Base-by-base conservation (phyloP, 495 filamentous ascomycete species). In the Letharia lupina region DNA sequence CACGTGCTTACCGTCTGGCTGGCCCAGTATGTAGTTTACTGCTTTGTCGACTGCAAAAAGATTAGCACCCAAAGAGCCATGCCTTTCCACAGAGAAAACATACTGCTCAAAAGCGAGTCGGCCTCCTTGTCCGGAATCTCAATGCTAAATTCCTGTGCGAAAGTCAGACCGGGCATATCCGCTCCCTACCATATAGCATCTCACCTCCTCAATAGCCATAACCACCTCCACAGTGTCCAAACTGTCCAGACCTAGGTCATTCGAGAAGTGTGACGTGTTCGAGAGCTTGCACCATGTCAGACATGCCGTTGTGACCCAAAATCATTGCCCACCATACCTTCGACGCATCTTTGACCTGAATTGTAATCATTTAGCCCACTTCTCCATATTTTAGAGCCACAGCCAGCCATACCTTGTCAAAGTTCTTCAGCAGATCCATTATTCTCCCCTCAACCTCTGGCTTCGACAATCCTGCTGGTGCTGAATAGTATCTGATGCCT, bases 81-180 rank as follows among this genome's bases (percentile, higher is more conserved):
- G 7, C 31, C 33, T 57, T 23, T 44, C 16, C 1, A 39, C 67
- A 77, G 70, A 41, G 42, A 5, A 10, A 57, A 83, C 93, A 70
- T 92, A 96, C 93, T 87, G 75, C 91, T 96, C 84, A 93, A 91
- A 77, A 98, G 96, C 69, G 85, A 83, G 80, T 98, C 94, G 69
- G 94, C 95, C 74, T 97, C 93, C 83, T 97, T 98, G 79, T 98
- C 94, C 69, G 94, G 95, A 77, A 98, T 98, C 85, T 98, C 94
- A 80, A 98, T 94, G 86, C 92, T 97, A 80, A 98, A 98, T 78
- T 98, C 94, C 93, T 98, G 74, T 77, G 60, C 48, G 65, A 48
- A 68, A 52, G 50, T 78, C 61, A 77, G 72, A 33, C 15, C 39
- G 15, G 57, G 33, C 47, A 33, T 35, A 23, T 33, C 23, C 12